Evolutionary conservation across 2,329 filamentous ascomycete genomes (phyloP), one percentile per base, ranked within the genome.

Genomic region (Ceratocystis lukuohia): DNA sequence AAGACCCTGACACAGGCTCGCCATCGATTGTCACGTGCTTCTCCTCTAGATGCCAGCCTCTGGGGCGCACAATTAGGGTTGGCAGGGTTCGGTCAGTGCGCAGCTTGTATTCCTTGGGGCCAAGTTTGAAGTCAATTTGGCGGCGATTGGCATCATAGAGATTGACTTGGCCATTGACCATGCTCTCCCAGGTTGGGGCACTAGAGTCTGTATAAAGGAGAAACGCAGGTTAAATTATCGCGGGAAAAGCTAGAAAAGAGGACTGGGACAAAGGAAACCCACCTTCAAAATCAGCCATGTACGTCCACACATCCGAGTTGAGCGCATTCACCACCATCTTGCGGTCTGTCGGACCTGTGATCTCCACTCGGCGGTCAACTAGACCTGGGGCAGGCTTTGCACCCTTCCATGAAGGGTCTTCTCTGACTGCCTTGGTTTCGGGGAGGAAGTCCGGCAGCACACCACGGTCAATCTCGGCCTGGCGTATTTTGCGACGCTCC

Each of bases 211-310:
- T 41, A 30, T 17, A 15, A 53, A 25, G 8, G 37, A 61, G 62
- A 30, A 8, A 53, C 20, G 2, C 20, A 44, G 30, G 46, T 67
- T 67, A 67, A 62, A 20, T n/a, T 25, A 28, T 5, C 50, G 22
- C 7, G 12, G 10, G 8, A 2, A 37, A 30, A 37, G 22, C 10
- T 5, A 30, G n/a, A 17, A 20, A 30, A 7, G 53, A 30, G 41
- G 61, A 7, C 1, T 30, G 1, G 37, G 28, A 53, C 56, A 33
- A 48, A 22, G 25, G 41, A 44, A 12, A 75, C 82, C 72, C 76
- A 94, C 92, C 93, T 79, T 99, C 94, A 71, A 99, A 96, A 77
- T 99, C 94, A 61, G 94, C 94, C 94, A 99, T 99, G 74, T 97
- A 99, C 66, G 93, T 97, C 88, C 89, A 97, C 28, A 97, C 94